Evolutionary conservation across 2,329 filamentous ascomycete species (phyloP).

Genomic region (Calonectria pseudoreteaudii): DNA sequence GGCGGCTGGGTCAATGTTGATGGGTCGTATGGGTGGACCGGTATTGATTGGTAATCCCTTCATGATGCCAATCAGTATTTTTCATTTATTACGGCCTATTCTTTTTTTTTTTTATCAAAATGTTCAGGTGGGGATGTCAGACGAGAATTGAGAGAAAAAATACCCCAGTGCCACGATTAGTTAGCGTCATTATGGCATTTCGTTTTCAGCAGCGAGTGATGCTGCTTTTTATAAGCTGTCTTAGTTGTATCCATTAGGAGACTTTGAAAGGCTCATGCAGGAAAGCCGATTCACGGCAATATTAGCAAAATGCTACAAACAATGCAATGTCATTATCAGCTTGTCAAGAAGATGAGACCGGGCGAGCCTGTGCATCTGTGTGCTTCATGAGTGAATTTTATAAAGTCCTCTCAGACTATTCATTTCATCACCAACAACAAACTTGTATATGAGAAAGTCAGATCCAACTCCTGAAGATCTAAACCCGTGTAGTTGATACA

Average conservation of each 20-base stretch:
- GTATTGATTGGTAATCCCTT: slow-evolving; percentile 49
- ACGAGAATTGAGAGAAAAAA: slow-evolving; percentile 11
- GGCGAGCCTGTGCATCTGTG: background rate
- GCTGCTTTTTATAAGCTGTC: slow-evolving; percentile 13
- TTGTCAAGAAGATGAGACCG: background rate
- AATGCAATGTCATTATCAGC: background rate
- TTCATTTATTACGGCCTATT: background rate
- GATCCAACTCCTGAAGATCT: background rate
- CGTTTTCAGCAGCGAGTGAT: slow-evolving; percentile 29
- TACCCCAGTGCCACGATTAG: slow-evolving; percentile 22
- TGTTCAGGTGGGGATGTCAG: slow-evolving; percentile 2
- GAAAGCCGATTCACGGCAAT: slow-evolving; percentile 9
- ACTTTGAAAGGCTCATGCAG: background rate
- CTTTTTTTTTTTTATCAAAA: slow-evolving; percentile 9
- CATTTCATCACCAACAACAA: background rate
- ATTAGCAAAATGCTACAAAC: slow-evolving; percentile 4
- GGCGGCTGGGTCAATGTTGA: slow-evolving; percentile 84
- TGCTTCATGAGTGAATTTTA: background rate
- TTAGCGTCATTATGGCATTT: slow-evolving; percentile 35
- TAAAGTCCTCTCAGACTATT: background rate
- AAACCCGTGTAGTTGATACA: background rate
- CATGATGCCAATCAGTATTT: background rate
- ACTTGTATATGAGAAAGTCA: background rate
- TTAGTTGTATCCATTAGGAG: slow-evolving; percentile 12
- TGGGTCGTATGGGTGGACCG: slow-evolving; percentile 73